Base-by-base conservation (phyloP, 768 basidiomycete genomes). In the Vishniacozyma victoriae region DNA sequence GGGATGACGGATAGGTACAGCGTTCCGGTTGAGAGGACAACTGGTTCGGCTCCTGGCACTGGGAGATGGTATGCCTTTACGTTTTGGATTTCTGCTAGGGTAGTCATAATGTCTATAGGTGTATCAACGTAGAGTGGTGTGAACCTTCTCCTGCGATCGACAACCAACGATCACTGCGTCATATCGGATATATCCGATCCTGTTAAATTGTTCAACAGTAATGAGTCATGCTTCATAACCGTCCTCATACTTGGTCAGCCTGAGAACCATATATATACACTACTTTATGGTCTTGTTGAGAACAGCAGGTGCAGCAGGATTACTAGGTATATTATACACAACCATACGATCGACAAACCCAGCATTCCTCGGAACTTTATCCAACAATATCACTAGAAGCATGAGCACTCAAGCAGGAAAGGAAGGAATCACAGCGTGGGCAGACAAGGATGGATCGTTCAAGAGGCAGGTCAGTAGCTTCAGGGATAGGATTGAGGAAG, bases 371-470 rank as follows among this genome's bases (percentile, higher is more conserved):
- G 26, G 5, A n/a, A 20, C 24, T 6, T 11, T 11, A 22, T 18
- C 37, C 7, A 19, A 19, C 5, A 41, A 14, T 23, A 19, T 22
- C 13, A 25, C 5, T 25, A 5, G 43, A 24, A 27, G 27, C 35
- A 11, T 26, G 14, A 12, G 11, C 19, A 52, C 45, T 16, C 47
- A 47, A 46, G 45, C 41, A 35, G 12, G 31, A n/a, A 40, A 48
- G 37, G 39, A 50, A 18, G 57, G 36, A 35, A 80, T 85, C 44
- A 69, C 74, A 11, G 80, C 78, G 59, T 76, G 76, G 67, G 74
- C 77, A 3, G 76, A 77, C 42, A 52, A 74, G 1, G 82, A 86
- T 52, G 87, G 87, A 4, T 76, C 80, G 1, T 89, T 84, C 76
- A 79, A 81, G 57, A 74, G 83, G 24, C 73, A 76, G 35, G 64